Percentiles rank a stretch among this genome's conserved stretches.
Evolutionary conservation across 73 alveolate genomes (phyloP).

Genomic region (Paramecium primaurelia): DNA sequence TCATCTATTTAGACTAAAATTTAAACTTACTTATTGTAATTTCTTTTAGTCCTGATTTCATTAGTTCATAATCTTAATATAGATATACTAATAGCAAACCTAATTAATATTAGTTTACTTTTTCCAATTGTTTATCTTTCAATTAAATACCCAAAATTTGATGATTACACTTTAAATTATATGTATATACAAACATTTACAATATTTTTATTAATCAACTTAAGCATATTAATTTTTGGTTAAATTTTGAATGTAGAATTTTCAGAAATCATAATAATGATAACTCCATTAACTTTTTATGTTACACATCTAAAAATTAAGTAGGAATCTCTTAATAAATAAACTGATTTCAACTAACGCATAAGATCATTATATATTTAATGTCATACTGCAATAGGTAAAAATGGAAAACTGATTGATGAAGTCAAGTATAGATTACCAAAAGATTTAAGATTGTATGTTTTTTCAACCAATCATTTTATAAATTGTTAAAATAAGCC

Average conservation of each 20-base stretch:
- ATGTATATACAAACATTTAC: background rate
- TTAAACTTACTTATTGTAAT: background rate
- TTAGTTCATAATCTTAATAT: background rate
- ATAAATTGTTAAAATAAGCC: background rate
- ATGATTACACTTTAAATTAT: background rate
- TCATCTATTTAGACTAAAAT: background rate
- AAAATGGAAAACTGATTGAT: background rate
- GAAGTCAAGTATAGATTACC: background rate
- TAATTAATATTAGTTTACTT: background rate
- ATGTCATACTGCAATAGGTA: background rate
- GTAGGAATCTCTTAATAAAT: background rate
- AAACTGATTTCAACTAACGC: background rate
- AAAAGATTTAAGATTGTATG: background rate
- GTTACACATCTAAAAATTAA: background rate
- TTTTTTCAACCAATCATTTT: background rate
- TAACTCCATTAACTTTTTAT: background rate
- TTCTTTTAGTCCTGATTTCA: background rate
- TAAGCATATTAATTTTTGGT: background rate
- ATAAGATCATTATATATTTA: background rate
- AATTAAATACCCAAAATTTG: background rate
- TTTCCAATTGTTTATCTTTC: background rate
- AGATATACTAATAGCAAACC: background rate
- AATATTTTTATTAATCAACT: background rate
- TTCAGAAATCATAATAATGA: background rate
- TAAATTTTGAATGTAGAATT: background rate